Evolutionary conservation across 2,329 filamentous ascomycete genomes (phyloP).

Genomic region (Epichloe sp.): DNA sequence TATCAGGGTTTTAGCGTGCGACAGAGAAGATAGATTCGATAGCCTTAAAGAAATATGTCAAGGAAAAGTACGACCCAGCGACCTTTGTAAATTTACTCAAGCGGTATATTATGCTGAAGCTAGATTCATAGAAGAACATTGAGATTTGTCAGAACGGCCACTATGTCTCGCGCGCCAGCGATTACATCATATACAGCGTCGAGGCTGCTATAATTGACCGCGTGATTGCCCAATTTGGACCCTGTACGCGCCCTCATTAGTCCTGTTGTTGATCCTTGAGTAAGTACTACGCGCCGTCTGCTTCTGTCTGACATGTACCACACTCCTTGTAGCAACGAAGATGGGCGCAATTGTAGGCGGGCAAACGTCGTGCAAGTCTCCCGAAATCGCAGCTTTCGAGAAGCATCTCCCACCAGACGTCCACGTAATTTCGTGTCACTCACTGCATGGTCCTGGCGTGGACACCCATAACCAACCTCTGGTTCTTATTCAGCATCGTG

Average conservation of each 20-base stretch:
- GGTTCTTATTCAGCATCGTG: conserved; percentile 87
- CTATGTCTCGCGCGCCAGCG: conserved; percentile 87
- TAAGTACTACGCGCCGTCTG: background rate
- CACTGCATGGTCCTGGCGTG: conserved; percentile 83
- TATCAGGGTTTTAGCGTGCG: conserved; percentile 82
- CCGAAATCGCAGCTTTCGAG: conserved; percentile 89
- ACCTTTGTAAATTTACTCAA: conserved; percentile 9
- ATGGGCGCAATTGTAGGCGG: conserved; percentile 90
- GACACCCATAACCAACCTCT: conserved; percentile 82
- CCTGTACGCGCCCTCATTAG: conserved; percentile 47
- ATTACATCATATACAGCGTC: conserved; percentile 98
- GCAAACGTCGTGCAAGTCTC: conserved; percentile 95
- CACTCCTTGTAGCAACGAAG: conserved; percentile 62
- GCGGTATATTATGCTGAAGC: conserved; percentile 33
- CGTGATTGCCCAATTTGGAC: conserved; percentile 80
- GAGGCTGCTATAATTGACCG: conserved; percentile 82
- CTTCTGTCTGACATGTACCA: conserved; percentile 3
- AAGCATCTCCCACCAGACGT: conserved; percentile 76
- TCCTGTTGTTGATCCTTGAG: background rate
- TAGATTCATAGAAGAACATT: conserved; percentile 50
- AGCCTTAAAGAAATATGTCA: conserved; percentile 68
- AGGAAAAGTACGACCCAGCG: conserved; percentile 55
- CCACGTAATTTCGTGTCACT: conserved; percentile 91
- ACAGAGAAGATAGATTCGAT: conserved; percentile 80
- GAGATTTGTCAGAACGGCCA: conserved; percentile 90